Base-by-base conservation (phyloP, 1,139 yeast genomes). In the Hanseniaspora sp. region DNA sequence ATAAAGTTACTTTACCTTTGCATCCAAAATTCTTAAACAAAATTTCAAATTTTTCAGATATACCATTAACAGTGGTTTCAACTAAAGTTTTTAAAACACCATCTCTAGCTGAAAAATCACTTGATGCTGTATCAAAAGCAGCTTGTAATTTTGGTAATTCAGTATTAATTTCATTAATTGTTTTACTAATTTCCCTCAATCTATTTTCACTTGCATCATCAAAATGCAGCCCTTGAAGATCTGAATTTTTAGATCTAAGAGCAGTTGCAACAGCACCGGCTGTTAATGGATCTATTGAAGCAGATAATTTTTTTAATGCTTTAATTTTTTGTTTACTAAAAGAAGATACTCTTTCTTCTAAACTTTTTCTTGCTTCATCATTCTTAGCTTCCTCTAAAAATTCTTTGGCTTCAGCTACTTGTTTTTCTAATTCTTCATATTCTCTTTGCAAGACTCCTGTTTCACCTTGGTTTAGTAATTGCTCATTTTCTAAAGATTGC, bases 11-110 rank as follows among this genome's bases (percentile, higher is more conserved):
- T 60, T 78, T 79, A 12, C 99, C 98, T 44, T 81, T 86, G 66
- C 94, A 84, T 0, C 95, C 95, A 46, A 90, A 90, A 23, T 78
- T 74, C 7, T 74, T 71, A 67, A 92, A 86, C 53, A 86, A 76
- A 37, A 72, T 71, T 28, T 83, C 72, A 66, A 88, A 92, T 52
- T 82, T 79, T 6, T 64, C 60, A 0, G 92, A 82, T 5, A 86
- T 81, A 43, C 71, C 67, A 5, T 62, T 60, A 0, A 85, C 78
- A 46, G 83, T 71, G 3, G 61, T 62, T 7, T 74, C 70, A 29
- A 88, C 68, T 58, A 76, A 74, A 0, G 80, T 78, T 59, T 81
- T 86, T 83, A 95, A 85, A 2, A 59, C 63, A 1, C 58, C 58
- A 40, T 72, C 69, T 8, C 78, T 68, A 1, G 63, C 63, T 0